phyloP scores from a whole-genome alignment of 2,329 filamentous ascomycete genomes.

The Nakataea oryzae region DNA sequence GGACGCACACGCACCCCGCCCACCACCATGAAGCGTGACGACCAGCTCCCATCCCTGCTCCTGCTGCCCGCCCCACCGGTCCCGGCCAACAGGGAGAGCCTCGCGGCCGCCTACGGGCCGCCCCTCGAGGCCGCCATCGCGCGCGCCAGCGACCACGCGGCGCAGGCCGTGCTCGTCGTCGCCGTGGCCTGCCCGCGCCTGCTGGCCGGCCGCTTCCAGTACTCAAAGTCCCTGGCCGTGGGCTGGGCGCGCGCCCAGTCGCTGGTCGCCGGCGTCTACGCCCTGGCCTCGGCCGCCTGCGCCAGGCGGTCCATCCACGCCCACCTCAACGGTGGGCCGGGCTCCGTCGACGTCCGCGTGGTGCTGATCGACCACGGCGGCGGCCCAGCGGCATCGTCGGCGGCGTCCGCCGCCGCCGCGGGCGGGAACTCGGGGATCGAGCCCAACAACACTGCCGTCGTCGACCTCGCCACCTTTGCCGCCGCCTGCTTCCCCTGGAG shows the following conservation, averaged over 20 bases:
- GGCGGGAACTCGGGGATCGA: constrained; percentile 17
- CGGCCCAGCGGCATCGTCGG: constrained; percentile 11
- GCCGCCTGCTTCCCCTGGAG: constrained; percentile 49
- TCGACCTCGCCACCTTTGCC: constrained; percentile 29
- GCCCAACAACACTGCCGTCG: constrained; percentile 28
- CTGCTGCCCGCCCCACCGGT: constrained; percentile 54
- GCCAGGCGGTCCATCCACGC: constrained; percentile 49
- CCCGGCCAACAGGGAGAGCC: constrained; percentile 35
- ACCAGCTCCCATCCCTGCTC: constrained; percentile 39
- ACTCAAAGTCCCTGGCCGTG: constrained; percentile 41
- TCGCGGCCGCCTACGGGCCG: constrained; percentile 51
- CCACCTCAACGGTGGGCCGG: constrained; percentile 46
- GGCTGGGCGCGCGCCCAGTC: constrained; percentile 64
- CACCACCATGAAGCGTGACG: not conserved
- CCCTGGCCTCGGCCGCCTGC: constrained; percentile 63
- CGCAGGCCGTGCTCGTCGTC: constrained; percentile 31
- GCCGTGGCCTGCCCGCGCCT: constrained; percentile 51
- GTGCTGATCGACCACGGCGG: constrained; percentile 57
- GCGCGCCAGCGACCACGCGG: constrained; percentile 28
- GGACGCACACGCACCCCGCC: not conserved
- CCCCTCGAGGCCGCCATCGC: constrained; percentile 44
- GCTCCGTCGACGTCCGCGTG: constrained; percentile 66
- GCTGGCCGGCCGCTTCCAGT: constrained; percentile 35
- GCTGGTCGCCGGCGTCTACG: constrained; percentile 70
- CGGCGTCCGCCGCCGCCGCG: constrained; percentile 17